These are phyloP conservation scores for Sarocladium strictum DNA, from an alignment of 2,329 filamentous ascomycete genomes.

Conservation along the genomic window DNA sequence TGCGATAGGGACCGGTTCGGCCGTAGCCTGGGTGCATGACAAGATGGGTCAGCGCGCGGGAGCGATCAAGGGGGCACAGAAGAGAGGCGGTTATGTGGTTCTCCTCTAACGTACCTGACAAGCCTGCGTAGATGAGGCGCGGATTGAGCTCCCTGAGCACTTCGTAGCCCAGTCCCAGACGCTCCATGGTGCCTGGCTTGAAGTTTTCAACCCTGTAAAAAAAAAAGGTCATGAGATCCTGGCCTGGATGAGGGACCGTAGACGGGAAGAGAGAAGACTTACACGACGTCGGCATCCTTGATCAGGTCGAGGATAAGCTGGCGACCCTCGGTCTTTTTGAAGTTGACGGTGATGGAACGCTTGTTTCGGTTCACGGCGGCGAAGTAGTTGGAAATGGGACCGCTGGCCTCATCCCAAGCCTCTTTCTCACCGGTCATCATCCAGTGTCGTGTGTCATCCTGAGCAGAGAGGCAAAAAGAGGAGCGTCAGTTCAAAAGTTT, in stretches of 20 bases:
- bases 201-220: slow-evolving; percentile 32
- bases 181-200: slow-evolving; percentile 33
- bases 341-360: slow-evolving; percentile 27
- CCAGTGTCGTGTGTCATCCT: slow-evolving; percentile 18
- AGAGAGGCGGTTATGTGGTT: no score
- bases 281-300: slow-evolving; percentile 31
- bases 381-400: slow-evolving; percentile 35
- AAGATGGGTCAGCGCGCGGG: neutral
- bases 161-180: slow-evolving; percentile 34
- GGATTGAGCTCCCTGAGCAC: slow-evolving; percentile 28
- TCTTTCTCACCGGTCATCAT: slow-evolving; percentile 16
- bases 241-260: no score
- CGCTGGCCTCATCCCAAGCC: slow-evolving; percentile 17
- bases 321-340: slow-evolving; percentile 22
- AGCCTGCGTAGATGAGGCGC: slow-evolving; percentile 33
- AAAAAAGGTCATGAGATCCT: neutral
- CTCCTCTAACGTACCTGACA: slow-evolving; percentile 28
- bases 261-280: slow-evolving; percentile 8
- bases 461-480: neutral
- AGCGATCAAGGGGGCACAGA: neutral
- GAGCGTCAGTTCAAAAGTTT: neutral
- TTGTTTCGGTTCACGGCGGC: slow-evolving; percentile 39
- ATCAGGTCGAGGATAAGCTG: slow-evolving; percentile 28
- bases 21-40: slow-evolving; percentile 26
- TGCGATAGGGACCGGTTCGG: slow-evolving; percentile 31